Percentiles rank a stretch among this genome's conserved stretches.
These are phyloP conservation scores for Auricularia sp. DNA, from an alignment of 768 basidiomycete genomes.

Conservation along the genomic window DNA sequence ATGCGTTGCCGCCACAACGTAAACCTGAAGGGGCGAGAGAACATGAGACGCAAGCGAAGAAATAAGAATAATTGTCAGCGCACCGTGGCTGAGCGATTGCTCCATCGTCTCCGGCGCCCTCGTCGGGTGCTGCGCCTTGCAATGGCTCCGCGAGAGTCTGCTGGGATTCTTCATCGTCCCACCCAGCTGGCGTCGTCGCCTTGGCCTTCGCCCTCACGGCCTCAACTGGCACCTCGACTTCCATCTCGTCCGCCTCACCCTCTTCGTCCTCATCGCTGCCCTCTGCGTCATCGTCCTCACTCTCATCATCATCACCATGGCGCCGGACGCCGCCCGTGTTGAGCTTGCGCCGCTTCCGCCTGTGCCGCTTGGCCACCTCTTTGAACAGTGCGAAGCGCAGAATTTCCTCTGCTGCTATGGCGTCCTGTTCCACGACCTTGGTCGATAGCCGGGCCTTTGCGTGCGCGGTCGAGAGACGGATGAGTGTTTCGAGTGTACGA, in stretches of 20 bases:
- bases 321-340: conserved; percentile 48
- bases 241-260: conserved; percentile 29
- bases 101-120: conserved; percentile 26
- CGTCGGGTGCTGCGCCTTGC: conserved; percentile 24
- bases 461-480: conserved; percentile 95
- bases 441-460: conserved; percentile 87
- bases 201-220: conserved; percentile 11
- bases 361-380: conserved; percentile 77
- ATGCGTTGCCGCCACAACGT: conserved; percentile 73
- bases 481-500: conserved; percentile 95
- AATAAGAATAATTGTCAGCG: too few species aligned
- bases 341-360: conserved; percentile 78
- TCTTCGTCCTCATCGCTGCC: conserved; percentile 45
- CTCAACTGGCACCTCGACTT: conserved; percentile 17
- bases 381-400: conserved; percentile 97
- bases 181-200: conserved; percentile 50
- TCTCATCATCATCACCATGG: conserved; percentile 30
- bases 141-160: conserved; percentile 44
- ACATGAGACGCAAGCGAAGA: not conserved
- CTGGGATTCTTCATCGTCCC: conserved; percentile 52
- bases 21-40: conserved; percentile 34
- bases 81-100: not conserved
- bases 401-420: conserved; percentile 84
- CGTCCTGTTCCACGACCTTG: conserved; percentile 78
- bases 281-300: conserved; percentile 25